Conservation (phyloP, 805 yeast species). For the Diddensiella santjacobensis region DNA sequence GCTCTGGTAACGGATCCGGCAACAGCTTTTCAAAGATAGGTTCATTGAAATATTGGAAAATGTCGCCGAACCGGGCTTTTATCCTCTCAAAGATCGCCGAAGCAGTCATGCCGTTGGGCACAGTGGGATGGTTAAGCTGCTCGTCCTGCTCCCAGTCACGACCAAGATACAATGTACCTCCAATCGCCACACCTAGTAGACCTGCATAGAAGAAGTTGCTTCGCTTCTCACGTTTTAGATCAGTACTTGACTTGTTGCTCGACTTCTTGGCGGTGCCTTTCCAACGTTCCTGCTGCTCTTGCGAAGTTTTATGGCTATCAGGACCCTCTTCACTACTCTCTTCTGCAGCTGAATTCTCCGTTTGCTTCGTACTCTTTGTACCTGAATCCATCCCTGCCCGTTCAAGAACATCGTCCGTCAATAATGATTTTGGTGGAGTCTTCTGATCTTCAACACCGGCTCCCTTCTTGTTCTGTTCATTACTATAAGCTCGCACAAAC, state of each 20-base stretch:
- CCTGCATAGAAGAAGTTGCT: conserved; percentile 71
- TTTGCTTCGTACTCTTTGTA: conserved; percentile 12
- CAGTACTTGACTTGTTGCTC: conserved; percentile 34
- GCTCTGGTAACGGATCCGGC: conserved; percentile 90
- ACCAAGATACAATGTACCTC: conserved; percentile 61
- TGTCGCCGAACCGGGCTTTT: conserved; percentile 63
- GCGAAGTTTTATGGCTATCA: conserved; percentile 16
- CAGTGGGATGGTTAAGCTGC: conserved; percentile 48
- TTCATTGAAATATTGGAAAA: conserved; percentile 81
- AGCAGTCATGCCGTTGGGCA: conserved; percentile 67
- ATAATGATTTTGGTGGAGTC: conserved; percentile 46
- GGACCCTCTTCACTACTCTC: conserved; percentile 10
- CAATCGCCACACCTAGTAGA: conserved; percentile 43
- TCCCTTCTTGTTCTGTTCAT: too few species aligned
- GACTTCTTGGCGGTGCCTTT: conserved; percentile 46
- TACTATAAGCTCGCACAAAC: too few species aligned
- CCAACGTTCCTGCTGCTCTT: conserved; percentile 41
- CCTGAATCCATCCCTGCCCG: conserved; percentile 72
- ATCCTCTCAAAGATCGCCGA: conserved; percentile 64
- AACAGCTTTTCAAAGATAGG: conserved; percentile 91
- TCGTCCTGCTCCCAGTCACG: conserved; percentile 87
- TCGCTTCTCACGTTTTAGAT: conserved; percentile 67
- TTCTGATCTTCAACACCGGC: conserved; percentile 1
- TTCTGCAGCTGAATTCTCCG: conserved; percentile 4
- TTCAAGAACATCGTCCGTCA: conserved; percentile 76